Base-by-base conservation (phyloP, 441 rosid genomes). In the Erysimum cheiri region DNA sequence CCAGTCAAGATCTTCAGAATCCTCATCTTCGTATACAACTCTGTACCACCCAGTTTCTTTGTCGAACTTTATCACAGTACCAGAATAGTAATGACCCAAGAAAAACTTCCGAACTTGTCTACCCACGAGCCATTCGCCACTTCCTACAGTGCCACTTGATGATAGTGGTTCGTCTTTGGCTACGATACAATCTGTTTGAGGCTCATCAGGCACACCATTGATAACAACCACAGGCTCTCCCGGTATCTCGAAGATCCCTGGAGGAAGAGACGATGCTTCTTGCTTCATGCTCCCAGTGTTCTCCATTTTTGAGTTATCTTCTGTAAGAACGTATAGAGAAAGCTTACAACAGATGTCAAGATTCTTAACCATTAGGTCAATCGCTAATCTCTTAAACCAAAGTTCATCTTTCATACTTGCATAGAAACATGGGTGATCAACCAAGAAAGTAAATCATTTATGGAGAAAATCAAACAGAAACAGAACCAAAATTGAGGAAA, bases 171-270 rank as follows among this genome's bases (percentile, higher is more conserved):
- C 84, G 4, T 80, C 52, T 11, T 61, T 71, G 48, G 67, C 76
- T 36, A 68, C 31, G 26, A 61, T 14, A 29, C 48, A 59, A 29
- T 76, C 69, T 43, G 66, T 60, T 5, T 69, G 52, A 52, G 75
- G 58, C 68, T 77, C 54, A 12, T 83, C 76, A 19, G 96, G 93
- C 5, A 93, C 88, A 26, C 96, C 95, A 11, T 88, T 83, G 67
- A 89, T 93, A 11, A 93, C 78, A 39, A 91, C 80, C 5, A 86
- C 96, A 10, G 98, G 96, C 80, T 89, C 95, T 64, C 95, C 92
- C 0, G 81, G 88, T 72, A 89, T 74, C 81, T 82, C 81, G 59
- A 66, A 91, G 63, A 85, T 80, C 56, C 69, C 76, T 2, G 64
- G 41, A 15, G 76, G 57, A 49, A 65, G 75, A 52, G 78, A 72